phyloP scores from a whole-genome alignment of 495 filamentous ascomycete genomes.

The Patellaria atrata region DNA sequence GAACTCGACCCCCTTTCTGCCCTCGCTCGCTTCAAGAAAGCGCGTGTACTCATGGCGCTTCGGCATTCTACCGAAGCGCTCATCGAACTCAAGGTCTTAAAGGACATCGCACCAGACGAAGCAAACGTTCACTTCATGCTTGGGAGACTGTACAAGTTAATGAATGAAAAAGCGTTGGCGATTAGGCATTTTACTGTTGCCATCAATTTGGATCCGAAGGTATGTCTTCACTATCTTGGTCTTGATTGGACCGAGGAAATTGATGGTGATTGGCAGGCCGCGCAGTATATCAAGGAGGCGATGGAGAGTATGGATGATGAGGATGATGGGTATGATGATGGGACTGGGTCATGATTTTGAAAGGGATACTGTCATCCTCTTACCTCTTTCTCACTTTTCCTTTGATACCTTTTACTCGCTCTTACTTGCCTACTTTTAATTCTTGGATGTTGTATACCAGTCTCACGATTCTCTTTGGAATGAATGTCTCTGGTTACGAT shows the following conservation, averaged over 20 bases:
- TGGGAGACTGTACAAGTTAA: conserved; percentile 68
- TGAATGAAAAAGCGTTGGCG: conserved; percentile 64
- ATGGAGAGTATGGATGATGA: conserved; percentile 17
- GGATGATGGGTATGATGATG: conserved; percentile 4
- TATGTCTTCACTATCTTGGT: no score
- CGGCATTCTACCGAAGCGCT: conserved; percentile 55
- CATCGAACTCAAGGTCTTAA: conserved; percentile 63
- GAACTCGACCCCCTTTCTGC: conserved; percentile 67
- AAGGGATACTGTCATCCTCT: no score
- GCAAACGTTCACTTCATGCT: conserved; percentile 90
- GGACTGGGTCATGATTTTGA: conserved; percentile 4
- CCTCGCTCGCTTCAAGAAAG: conserved; percentile 78
- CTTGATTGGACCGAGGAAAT: no score
- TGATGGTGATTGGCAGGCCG: no score
- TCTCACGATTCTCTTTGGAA: no score
- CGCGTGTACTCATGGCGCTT: conserved; percentile 70
- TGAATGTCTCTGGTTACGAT: no score
- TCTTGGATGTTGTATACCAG: no score
- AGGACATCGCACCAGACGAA: conserved; percentile 84
- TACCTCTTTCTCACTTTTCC: no score
- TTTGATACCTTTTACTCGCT: no score
- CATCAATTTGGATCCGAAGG: conserved; percentile 92
- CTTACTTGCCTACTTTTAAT: no score
- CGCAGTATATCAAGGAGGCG: conserved; percentile 15
- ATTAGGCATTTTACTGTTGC: conserved; percentile 90